Evolutionary conservation across 805 yeast species (phyloP), one percentile per base, ranked within the genome.

Genomic region (Kodamaea neixiangensis): DNA sequence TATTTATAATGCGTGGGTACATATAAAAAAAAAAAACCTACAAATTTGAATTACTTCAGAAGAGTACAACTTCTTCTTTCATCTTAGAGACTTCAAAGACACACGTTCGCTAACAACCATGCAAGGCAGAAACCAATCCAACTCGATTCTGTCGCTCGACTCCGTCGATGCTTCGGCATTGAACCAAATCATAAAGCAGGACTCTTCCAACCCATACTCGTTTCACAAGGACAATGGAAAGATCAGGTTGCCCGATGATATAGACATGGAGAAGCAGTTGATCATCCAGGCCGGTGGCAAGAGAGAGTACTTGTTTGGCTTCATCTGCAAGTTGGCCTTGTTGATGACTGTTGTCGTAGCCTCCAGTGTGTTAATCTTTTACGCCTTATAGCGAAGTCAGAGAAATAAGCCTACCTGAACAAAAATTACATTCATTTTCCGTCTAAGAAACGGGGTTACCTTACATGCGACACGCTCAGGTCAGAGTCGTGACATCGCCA

Each of bases 251-350:
- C 53, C 57, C 53, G 71, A 68, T 48, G 66, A 66, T 17, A 56
- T 64, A 2, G 76, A 72, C 44, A 59, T 72, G 51, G 76, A 72
- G 49, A 67, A 69, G 40, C 76, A 71, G 56, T 50, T 71, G 37
- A 69, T 68, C 19, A 53, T 63, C 11, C 67, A 71, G 19, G 76
- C 76, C 3, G 76, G 76, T 10, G 74, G 75, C 14, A 66, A 58
- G 34, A 59, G 66, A 34, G 72, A 70, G 41, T 56, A 66, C 44
- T 72, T 72, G 15, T 56, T 58, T 39, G 62, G 69, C 33, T 71
- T 69, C 50, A 54, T 71, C 20, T 51, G 65, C 33, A 72, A 72
- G 55, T 50, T 71, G 25, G 9, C 63, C 3, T 56, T 71, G 18
- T 62, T 72, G 42, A 57, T 62, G 52, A 31, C 50, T 2, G 60